phyloP scores from a whole-genome alignment of 768 basidiomycete genomes.

The Strobilomyces dryophilus region DNA sequence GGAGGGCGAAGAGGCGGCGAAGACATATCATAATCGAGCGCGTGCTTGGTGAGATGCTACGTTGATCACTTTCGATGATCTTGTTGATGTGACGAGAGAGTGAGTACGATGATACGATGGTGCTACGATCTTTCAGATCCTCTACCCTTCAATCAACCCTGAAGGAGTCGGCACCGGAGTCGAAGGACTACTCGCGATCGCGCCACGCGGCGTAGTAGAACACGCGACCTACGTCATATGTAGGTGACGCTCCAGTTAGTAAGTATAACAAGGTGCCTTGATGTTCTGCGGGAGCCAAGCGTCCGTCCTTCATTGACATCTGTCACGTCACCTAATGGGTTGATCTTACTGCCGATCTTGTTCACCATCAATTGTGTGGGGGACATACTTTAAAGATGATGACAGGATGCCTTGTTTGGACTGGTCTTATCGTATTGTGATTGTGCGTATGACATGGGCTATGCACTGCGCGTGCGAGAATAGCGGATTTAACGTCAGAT shows the following conservation, averaged over 20 bases:
- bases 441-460: not conserved
- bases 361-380: slow-evolving; percentile 1
- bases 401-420: too few species aligned
- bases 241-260: not conserved
- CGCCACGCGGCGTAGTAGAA: slow-evolving; percentile 8
- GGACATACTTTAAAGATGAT: too few species aligned
- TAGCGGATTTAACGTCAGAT: not conserved
- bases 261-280: not conserved
- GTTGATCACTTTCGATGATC: not conserved
- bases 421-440: too few species aligned
- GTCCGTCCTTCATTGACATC: slow-evolving; percentile 34
- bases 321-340: slow-evolving; percentile 27
- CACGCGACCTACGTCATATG: slow-evolving; percentile 14
- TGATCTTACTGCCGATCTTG: slow-evolving; percentile 18
- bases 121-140: slow-evolving; percentile 28
- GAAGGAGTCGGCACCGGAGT: slow-evolving; percentile 37
- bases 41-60: slow-evolving; percentile 9
- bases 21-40: slow-evolving; percentile 1
- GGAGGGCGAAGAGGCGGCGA: not conserved
- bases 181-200: slow-evolving; percentile 32
- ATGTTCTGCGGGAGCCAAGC: slow-evolving; percentile 26
- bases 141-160: slow-evolving; percentile 39
- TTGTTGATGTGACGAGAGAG: not conserved
- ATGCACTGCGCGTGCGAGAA: not conserved
- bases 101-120: too few species aligned